phyloP scores from a whole-genome alignment of 352 stramenopile genomes.

The Phytopythium boreale region DNA sequence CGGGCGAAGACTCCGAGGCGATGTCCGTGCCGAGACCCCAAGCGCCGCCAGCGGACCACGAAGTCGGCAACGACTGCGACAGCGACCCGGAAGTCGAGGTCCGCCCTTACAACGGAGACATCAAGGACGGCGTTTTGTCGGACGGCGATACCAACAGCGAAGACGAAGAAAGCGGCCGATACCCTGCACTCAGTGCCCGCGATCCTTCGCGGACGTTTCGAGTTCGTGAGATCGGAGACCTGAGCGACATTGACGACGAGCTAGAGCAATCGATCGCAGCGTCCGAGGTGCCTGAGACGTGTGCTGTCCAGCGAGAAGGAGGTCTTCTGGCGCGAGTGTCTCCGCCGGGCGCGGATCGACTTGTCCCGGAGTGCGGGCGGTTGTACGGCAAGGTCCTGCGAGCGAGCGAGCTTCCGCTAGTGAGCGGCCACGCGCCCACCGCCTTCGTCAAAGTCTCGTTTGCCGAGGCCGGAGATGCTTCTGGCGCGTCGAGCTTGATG shows the following conservation, averaged over 20 bases:
- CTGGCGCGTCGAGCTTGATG: conserved; percentile 33
- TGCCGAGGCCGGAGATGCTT: conserved; percentile 29
- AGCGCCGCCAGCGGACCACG: conserved; percentile 1
- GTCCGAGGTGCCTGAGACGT: conserved; percentile 42
- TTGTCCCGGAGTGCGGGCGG: conserved; percentile 28
- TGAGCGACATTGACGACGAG: conserved; percentile 19
- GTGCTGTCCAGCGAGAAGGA: conserved; percentile 13
- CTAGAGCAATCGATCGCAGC: conserved; percentile 37
- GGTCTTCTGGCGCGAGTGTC: neutral
- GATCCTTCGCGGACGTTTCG: neutral
- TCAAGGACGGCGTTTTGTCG: neutral
- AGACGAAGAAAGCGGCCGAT: neutral
- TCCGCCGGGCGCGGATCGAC: neutral
- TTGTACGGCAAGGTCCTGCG: conserved; percentile 43
- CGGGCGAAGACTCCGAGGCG: conserved; percentile 6
- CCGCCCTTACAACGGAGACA: neutral
- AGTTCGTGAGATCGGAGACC: neutral
- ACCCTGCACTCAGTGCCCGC: neutral
- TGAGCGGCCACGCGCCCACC: conserved; percentile 16
- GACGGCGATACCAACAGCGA: conserved; percentile 7
- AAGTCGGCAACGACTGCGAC: neutral
- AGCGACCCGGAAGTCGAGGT: neutral
- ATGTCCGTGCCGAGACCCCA: neutral
- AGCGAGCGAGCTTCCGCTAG: conserved; percentile 29
- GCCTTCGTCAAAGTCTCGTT: conserved; percentile 57